Conservation (phyloP, 345 rosid genomes). For the Pistacia vera region DNA sequence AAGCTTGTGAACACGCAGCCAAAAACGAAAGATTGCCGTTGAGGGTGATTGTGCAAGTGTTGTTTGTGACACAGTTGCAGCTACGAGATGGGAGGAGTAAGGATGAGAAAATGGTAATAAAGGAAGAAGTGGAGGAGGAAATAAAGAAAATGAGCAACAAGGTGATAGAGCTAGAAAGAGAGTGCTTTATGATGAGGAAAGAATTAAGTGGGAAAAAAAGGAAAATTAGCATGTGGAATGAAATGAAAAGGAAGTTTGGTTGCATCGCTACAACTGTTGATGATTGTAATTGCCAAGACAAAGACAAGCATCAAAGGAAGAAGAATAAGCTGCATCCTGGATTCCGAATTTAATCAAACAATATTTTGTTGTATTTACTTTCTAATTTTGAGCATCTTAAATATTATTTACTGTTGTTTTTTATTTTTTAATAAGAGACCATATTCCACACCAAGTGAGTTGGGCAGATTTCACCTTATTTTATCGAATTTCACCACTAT, state of each 20-base stretch:
- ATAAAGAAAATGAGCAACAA: conserved; percentile 66
- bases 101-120: conserved; percentile 24
- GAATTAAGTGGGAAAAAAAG: conserved; percentile 45
- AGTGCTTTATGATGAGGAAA: conserved; percentile 48
- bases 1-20: conserved; percentile 63
- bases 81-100: conserved; percentile 50
- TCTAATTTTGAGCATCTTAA: no score
- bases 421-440: no score
- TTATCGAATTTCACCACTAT: no score
- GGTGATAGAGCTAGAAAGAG: conserved; percentile 57
- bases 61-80: conserved; percentile 61
- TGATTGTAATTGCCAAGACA: conserved; percentile 55
- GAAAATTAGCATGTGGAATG: conserved; percentile 65
- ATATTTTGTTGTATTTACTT: no score
- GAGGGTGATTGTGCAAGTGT: conserved; percentile 55
- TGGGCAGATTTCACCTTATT: no score
- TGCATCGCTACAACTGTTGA: conserved; percentile 48
- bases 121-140: conserved; percentile 34
- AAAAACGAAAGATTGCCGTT: conserved; percentile 69
- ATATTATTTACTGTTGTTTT: no score
- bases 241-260: conserved; percentile 89
- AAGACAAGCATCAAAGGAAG: conserved; percentile 25
- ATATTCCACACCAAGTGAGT: no score
- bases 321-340: conserved; percentile 63
- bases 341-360: background rate